Evolutionary conservation across 345 rosid genomes (phyloP).

Genomic region (Aurinia saxatilis): DNA sequence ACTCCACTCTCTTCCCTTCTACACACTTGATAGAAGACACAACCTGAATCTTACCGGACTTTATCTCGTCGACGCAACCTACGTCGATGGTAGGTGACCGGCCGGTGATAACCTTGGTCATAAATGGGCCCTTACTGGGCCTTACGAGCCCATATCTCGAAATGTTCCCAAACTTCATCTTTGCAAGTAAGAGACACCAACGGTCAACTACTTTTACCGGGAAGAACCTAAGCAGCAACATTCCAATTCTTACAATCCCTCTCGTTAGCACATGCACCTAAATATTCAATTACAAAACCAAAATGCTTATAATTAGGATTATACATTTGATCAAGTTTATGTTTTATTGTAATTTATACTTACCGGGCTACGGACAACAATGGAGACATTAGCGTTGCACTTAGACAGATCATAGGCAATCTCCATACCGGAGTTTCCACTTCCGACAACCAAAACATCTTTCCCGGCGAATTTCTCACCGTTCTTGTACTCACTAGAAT

Average conservation of each 20-base stretch:
- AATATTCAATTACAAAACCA: not conserved
- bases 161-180: slow-evolving; percentile 12
- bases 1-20: slow-evolving; percentile 21
- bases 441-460: slow-evolving; percentile 51
- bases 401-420: slow-evolving; percentile 44
- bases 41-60: slow-evolving; percentile 36
- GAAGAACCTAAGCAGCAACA: slow-evolving; percentile 21
- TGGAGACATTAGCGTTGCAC: slow-evolving; percentile 32
- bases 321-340: not conserved
- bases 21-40: slow-evolving; percentile 29
- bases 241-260: slow-evolving; percentile 26
- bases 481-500: slow-evolving; percentile 38
- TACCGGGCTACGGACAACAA: slow-evolving; percentile 42
- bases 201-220: slow-evolving; percentile 30
- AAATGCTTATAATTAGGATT: not conserved
- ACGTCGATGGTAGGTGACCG: slow-evolving; percentile 49
- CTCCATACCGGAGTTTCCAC: slow-evolving; percentile 68
- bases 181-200: slow-evolving; percentile 9
- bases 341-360: not conserved
- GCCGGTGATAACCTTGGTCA: slow-evolving; percentile 29
- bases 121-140: slow-evolving; percentile 40
- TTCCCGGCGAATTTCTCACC: slow-evolving; percentile 22
- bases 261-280: slow-evolving; percentile 34
- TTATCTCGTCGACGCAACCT: slow-evolving; percentile 33
- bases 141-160: slow-evolving; percentile 38